These are phyloP conservation scores for Yamadazyma tumulicola DNA, from an alignment of 805 yeast genomes.

Conservation along the genomic window DNA sequence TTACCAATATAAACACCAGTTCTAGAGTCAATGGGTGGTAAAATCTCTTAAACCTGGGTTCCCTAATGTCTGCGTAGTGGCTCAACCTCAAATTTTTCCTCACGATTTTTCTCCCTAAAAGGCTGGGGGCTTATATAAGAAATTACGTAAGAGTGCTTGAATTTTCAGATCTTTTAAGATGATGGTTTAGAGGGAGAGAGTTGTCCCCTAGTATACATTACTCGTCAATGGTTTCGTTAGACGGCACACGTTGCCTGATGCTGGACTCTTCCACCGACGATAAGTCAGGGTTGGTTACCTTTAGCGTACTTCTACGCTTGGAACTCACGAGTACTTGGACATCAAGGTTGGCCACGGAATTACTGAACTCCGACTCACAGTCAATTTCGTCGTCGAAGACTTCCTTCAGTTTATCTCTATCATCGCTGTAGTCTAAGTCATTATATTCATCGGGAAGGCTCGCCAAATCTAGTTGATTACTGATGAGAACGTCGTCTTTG, in stretches of 20 bases:
- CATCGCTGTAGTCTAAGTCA: conserved; percentile 10
- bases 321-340: conserved; percentile 72
- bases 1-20: no score
- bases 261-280: conserved; percentile 5
- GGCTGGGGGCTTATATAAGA: no score
- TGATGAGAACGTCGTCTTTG: no score
- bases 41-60: no score
- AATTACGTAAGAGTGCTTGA: no score
- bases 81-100: no score
- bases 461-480: not conserved
- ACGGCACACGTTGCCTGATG: conserved; percentile 11
- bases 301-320: conserved; percentile 53
- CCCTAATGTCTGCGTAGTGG: no score
- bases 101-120: no score
- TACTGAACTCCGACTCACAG: conserved; percentile 4
- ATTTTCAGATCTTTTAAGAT: no score
- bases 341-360: conserved; percentile 29
- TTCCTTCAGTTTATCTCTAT: conserved; percentile 4
- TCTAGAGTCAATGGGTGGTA: no score
- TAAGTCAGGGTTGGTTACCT: conserved; percentile 58
- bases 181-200: no score
- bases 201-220: no score
- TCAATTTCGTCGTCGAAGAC: conserved; percentile 1
- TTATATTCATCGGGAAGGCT: conserved; percentile 1
- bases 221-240: conserved; percentile 6